phyloP scores from a whole-genome alignment of 2,329 filamentous ascomycete genomes.

The Aspergillus pseudonomiae region DNA sequence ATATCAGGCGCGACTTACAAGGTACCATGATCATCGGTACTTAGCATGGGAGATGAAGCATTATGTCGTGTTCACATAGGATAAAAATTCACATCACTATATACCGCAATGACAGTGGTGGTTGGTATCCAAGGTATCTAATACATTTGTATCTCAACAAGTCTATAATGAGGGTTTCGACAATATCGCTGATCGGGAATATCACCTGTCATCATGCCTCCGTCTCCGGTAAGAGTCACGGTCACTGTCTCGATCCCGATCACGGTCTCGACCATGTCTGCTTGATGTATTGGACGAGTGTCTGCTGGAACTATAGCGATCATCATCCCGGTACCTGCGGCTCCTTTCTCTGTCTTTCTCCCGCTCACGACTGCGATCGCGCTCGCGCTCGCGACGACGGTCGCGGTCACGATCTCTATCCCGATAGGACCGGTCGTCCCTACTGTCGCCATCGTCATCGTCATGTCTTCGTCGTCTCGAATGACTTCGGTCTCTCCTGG shows the following conservation, averaged over 20 bases:
- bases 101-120: neutral
- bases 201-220: slow-evolving; percentile 30
- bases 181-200: neutral
- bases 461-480: slow-evolving; percentile 40
- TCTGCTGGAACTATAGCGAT: slow-evolving; percentile 36
- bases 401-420: slow-evolving; percentile 28
- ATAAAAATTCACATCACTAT: neutral
- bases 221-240: slow-evolving; percentile 35
- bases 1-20: neutral
- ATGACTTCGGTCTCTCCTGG: slow-evolving; percentile 42
- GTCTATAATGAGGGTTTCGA: neutral
- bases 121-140: slow-evolving; percentile 16
- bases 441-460: slow-evolving; percentile 39
- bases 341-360: slow-evolving; percentile 36
- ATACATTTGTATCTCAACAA: neutral
- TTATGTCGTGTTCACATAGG: neutral
- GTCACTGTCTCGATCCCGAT: slow-evolving; percentile 31
- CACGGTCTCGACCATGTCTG: slow-evolving; percentile 32
- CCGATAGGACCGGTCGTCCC: slow-evolving; percentile 39
- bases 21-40: neutral
- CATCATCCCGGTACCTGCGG: slow-evolving; percentile 34
- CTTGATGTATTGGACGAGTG: slow-evolving; percentile 37
- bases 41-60: neutral
- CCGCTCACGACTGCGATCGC: slow-evolving; percentile 37
- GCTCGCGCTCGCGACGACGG: slow-evolving; percentile 36